Evolutionary conservation across 2,329 filamentous ascomycete genomes (phyloP).

Genomic region (Penicillium decumbens): DNA sequence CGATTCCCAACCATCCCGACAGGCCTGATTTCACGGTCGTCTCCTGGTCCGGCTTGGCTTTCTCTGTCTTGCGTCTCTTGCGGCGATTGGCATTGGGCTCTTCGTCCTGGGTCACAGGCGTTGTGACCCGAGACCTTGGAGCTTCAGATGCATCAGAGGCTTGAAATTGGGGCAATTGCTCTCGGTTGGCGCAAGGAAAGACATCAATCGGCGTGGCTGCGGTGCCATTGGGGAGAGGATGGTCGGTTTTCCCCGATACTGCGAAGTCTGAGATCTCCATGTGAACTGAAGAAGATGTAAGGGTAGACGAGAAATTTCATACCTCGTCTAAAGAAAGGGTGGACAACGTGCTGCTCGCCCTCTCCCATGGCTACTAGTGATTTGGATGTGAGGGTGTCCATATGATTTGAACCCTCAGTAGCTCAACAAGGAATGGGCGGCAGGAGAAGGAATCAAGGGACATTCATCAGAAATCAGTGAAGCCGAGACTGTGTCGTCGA

Average conservation of each 20-base stretch:
- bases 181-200: neutral
- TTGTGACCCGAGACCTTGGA: neutral
- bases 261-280: slow-evolving; percentile 17
- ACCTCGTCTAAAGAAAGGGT: slow-evolving; percentile 44
- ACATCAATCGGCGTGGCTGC: neutral
- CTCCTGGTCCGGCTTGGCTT: slow-evolving; percentile 6
- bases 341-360: slow-evolving; percentile 36
- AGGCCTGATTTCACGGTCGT: slow-evolving; percentile 7
- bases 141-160: neutral
- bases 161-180: neutral
- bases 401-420: slow-evolving; percentile 19
- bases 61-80: slow-evolving; percentile 35
- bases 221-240: neutral
- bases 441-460: neutral
- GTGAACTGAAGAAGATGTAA: neutral
- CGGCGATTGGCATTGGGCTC: slow-evolving; percentile 33
- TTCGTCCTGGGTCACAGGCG: slow-evolving; percentile 16
- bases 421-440: slow-evolving; percentile 18
- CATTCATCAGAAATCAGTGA: neutral
- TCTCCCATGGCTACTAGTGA: slow-evolving; percentile 38
- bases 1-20: slow-evolving; percentile 15
- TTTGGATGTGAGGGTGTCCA: slow-evolving; percentile 24
- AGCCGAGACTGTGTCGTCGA: neutral
- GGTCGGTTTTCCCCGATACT: slow-evolving; percentile 6
- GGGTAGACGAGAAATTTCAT: slow-evolving; percentile 3